Percentiles rank a stretch among this genome's conserved stretches.
Conservation (phyloP, 2,329 filamentous ascomycete species). For the Aspergillus persii region DNA sequence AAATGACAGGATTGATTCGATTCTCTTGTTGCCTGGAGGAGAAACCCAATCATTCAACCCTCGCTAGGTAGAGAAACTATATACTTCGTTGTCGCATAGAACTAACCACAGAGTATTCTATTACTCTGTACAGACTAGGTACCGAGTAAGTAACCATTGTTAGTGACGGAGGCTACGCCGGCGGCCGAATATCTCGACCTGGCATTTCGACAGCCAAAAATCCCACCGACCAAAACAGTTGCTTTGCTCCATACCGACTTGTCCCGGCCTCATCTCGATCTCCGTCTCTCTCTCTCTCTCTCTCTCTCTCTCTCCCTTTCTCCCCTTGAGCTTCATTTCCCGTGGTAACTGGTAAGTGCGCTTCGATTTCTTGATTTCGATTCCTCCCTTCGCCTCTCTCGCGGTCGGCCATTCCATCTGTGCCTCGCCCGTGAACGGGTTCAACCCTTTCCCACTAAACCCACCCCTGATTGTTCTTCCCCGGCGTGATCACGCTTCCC, state of each 20-base stretch:
- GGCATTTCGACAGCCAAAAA: constrained; percentile 37
- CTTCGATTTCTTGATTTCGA: neutral
- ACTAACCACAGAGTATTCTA: too few relatives aligned
- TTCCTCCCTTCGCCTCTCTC: neutral
- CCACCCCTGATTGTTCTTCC: constrained; percentile 10
- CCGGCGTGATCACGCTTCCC: constrained; percentile 11
- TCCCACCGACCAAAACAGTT: constrained; percentile 29
- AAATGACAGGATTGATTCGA: too few relatives aligned
- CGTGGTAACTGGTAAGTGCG: constrained; percentile 7
- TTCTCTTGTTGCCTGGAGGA: too few relatives aligned
- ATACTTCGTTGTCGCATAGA: too few relatives aligned
- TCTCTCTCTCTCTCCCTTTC: constrained; percentile 7
- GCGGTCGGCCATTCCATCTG: too few relatives aligned
- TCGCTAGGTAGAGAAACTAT: too few relatives aligned
- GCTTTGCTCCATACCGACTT: constrained; percentile 6
- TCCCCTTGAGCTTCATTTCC: constrained; percentile 4
- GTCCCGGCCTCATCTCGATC: constrained; percentile 13
- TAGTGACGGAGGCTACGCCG: constrained; percentile 41
- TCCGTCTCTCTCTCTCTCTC: constrained; percentile 6
- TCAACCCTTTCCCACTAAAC: constrained; percentile 11
- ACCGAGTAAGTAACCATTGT: neutral
- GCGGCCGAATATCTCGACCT: constrained; percentile 35
- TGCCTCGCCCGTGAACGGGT: constrained; percentile 12
- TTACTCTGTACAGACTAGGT: too few relatives aligned
- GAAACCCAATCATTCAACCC: too few relatives aligned